Evolutionary conservation across 2,329 filamentous ascomycete species (phyloP).

Genomic region (Apiospora pterosperma): DNA sequence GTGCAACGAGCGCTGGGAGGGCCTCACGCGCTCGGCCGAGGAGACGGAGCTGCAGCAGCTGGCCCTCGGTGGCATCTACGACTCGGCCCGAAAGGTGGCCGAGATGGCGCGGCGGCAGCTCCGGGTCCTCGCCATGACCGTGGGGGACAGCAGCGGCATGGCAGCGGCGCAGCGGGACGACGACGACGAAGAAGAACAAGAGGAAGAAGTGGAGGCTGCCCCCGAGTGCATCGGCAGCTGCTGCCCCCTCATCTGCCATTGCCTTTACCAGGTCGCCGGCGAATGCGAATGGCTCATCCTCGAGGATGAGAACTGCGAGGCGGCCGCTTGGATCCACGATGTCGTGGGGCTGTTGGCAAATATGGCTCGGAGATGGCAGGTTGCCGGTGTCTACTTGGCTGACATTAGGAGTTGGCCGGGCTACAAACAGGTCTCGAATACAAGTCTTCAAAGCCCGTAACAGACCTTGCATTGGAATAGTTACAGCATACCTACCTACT

Average conservation of each 20-base stretch:
- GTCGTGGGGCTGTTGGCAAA: slow-evolving; percentile 10
- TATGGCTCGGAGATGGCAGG: slow-evolving; percentile 14
- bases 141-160: background rate
- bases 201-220: background rate
- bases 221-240: background rate
- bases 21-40: slow-evolving; percentile 11
- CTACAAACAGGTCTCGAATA: background rate
- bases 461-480: background rate
- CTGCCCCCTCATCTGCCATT: slow-evolving; percentile 15
- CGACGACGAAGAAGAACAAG: background rate
- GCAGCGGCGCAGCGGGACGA: too few relatives aligned
- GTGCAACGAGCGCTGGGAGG: slow-evolving; percentile 16
- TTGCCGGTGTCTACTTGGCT: slow-evolving; percentile 9
- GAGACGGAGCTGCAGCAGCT: slow-evolving; percentile 15
- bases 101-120: slow-evolving; percentile 7
- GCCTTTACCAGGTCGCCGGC: slow-evolving; percentile 10
- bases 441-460: background rate
- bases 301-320: slow-evolving; percentile 12
- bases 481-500: background rate
- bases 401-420: background rate
- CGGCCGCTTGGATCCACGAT: slow-evolving; percentile 11
- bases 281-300: slow-evolving; percentile 16
- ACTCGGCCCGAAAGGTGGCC: background rate
- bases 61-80: slow-evolving; percentile 11
- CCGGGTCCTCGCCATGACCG: slow-evolving; percentile 4